Evolutionary conservation across 306 rosid genomes (phyloP).

Genomic region (Trifolium dubium): DNA sequence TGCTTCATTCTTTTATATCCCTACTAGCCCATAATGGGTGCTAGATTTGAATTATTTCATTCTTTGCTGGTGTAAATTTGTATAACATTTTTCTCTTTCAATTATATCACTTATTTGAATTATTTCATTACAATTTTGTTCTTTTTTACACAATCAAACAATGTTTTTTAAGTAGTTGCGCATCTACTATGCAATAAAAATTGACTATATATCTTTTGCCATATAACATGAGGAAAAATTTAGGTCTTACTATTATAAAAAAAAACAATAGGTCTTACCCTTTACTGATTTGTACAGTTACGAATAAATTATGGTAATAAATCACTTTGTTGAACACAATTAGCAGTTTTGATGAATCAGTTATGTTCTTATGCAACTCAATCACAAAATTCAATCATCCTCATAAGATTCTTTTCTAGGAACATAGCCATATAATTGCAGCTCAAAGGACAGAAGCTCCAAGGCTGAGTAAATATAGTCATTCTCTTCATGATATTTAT

Average conservation of each 20-base stretch:
- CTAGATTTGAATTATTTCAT: too few relatives aligned
- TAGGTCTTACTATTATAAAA: background rate
- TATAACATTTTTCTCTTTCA: background rate
- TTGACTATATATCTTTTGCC: background rate
- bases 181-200: background rate
- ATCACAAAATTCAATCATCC: slow-evolving; percentile 42
- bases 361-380: slow-evolving; percentile 15
- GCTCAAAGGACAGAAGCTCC: slow-evolving; percentile 67
- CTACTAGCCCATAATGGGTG: background rate
- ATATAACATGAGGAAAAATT: background rate
- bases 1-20: background rate
- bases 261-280: background rate
- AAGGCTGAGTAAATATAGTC: slow-evolving; percentile 50
- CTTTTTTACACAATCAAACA: too few relatives aligned
- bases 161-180: background rate
- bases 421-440: slow-evolving; percentile 67
- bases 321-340: slow-evolving; percentile 28
- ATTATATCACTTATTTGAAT: too few relatives aligned
- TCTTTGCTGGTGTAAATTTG: background rate
- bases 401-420: slow-evolving; percentile 50
- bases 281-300: slow-evolving; percentile 4
- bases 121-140: background rate
- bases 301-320: background rate
- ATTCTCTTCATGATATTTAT: slow-evolving; percentile 63
- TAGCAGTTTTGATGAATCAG: background rate